Evolutionary conservation across 208 protist genomes (phyloP), one percentile per base, ranked within the genome.

Genomic region (Acanthamoeba healyi): DNA sequence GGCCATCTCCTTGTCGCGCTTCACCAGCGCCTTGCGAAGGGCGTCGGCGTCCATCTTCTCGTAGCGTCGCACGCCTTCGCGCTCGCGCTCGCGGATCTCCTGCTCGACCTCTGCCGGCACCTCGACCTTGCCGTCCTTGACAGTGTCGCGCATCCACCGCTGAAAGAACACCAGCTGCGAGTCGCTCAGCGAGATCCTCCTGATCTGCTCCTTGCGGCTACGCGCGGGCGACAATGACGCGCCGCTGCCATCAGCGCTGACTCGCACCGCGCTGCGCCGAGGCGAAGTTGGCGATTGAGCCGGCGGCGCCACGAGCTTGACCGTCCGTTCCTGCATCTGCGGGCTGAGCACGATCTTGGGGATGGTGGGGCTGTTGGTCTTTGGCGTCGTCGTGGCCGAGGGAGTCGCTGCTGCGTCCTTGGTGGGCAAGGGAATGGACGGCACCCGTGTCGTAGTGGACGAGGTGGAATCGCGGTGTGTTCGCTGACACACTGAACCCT

Each of bases 91-190:
- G 58, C 58, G 58, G 58, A 67, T 67, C 58, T 67, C 58, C 58
- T 67, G 58, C 58, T 67, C 58, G n/a, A 67, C 58, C n/a, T 67
- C 58, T 22, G 58, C 58, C n/a, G 58, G 58, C 58, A 67, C 58
- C 58, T 67, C 58, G 58, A 67, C 58, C 58, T 67, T 67, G 58
- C 58, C 58, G 58, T 67, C 58, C 58, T 67, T 67, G n/a, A 67
- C 58, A 7, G 22, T 36, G 29, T 67, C 58, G n/a, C 58, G 58
- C 58, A 67, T 67, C 58, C 58, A 67, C 58, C 58, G 58, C 58
- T 67, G n/a, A n/a, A 67, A 67, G 58, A 67, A 67, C 58, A 67
- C 58, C n/a, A 67, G 58, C 29, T 67, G 58, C 58, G 58, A 67
- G 58, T 67, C 58, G 58, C 58, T 67, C 58, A 67, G 58, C 58